Evolutionary conservation across 2,329 filamentous ascomycete genomes (phyloP).

Genomic region (Phyllosticta capitalensis): DNA sequence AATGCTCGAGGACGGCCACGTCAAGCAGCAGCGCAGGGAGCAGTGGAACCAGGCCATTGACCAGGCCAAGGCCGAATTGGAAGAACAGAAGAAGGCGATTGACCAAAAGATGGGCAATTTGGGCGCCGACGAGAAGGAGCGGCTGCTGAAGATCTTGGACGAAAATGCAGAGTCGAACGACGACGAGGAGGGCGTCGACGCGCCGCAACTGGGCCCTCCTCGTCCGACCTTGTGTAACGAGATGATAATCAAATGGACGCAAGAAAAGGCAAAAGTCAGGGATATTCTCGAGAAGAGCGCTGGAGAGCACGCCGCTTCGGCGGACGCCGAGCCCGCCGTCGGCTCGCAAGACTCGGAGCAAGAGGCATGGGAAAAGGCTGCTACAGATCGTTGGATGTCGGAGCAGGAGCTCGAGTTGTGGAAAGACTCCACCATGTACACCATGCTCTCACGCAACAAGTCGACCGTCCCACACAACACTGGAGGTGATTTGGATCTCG

Average conservation of each 20-base stretch:
- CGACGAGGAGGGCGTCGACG: neutral
- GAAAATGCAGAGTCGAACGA: neutral
- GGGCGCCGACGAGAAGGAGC: neutral
- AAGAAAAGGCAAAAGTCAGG: neutral
- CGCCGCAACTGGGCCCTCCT: neutral
- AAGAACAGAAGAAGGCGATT: slow-evolving; percentile 10
- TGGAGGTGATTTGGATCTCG: slow-evolving; percentile 20
- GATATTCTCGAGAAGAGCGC: neutral
- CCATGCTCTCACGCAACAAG: neutral
- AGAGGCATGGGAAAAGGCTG: neutral
- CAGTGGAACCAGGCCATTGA: slow-evolving; percentile 55
- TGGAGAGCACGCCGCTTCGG: neutral
- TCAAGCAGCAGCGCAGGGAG: slow-evolving; percentile 48
- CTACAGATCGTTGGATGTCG: neutral
- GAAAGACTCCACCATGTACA: slow-evolving; percentile 27
- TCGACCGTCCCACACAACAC: slow-evolving; percentile 23
- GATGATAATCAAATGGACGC: neutral
- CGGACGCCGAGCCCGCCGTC: neutral
- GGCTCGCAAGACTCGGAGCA: neutral
- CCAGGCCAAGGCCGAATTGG: slow-evolving; percentile 42
- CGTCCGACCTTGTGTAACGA: too few species aligned
- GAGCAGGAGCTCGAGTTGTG: slow-evolving; percentile 9
- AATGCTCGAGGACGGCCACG: slow-evolving; percentile 50
- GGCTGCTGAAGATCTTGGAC: neutral
- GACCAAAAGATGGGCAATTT: neutral